Evolutionary conservation across 169 alveolate genomes (phyloP), one percentile per base, ranked within the genome.

Genomic region (Eimeria maxima): DNA sequence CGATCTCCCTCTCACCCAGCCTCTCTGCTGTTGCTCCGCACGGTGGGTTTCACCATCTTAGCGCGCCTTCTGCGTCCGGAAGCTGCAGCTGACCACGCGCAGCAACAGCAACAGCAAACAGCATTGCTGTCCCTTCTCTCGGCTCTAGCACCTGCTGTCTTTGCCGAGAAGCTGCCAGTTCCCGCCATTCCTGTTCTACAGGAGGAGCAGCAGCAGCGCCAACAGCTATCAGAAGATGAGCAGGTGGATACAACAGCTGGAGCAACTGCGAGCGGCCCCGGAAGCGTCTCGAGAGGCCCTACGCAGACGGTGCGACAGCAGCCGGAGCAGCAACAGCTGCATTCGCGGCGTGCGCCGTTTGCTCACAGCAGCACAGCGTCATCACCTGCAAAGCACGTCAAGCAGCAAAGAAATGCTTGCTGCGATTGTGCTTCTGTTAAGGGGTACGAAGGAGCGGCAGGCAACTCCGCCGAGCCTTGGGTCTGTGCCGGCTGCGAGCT

Each of bases 401-500:
- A 83, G 76, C 71, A 83, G 74, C 76, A 27, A 53, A 20, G 6
- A 3, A 74, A 53, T 29, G 18, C 73, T 8, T 83, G 91, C 76
- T 83, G 91, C 38, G 91, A 83, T 14, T 83, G 91, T 55, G 91
- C 74, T 20, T 27, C 33, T 10, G 42, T n/a, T 27, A 83, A 83
- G 45, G 13, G 76, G 55, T 57, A 33, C 7, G 74, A 55, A 33
- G 81, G 50, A 38, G 57, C 93, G 13, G 78, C 83, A 63, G 93
- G 60, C n/a, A 71, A 63, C 29, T 60, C 93, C 47, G 44, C 81
- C 13, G 88, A 47, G 67, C 67, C 60, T 11, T 87, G 93, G 93
- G 60, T 87, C 55, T 87, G 93, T 63, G 45, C 45, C n/a, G 93
- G 93, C 93, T 87, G 93, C 81, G 93, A 87, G 45, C 63, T 87